phyloP scores from a whole-genome alignment of 2,329 filamentous ascomycete species.

The Knoxdaviesia proteae region DNA sequence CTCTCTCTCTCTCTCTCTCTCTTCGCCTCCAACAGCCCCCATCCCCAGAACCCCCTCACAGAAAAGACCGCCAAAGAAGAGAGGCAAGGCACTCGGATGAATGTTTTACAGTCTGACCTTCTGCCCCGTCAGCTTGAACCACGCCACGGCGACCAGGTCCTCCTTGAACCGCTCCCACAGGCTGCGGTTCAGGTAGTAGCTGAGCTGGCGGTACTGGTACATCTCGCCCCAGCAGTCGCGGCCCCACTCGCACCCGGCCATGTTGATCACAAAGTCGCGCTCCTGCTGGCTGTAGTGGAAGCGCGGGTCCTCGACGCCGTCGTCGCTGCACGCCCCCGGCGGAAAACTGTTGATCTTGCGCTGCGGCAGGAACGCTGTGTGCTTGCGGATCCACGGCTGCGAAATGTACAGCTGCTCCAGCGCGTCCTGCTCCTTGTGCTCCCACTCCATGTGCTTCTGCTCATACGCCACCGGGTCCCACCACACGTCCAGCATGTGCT shows the following conservation, averaged over 20 bases:
- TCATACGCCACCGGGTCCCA: conserved; percentile 97
- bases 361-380: conserved; percentile 76
- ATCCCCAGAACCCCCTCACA: neutral
- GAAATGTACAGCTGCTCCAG: conserved; percentile 78
- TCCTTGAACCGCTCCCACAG: conserved; percentile 61
- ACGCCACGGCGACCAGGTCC: conserved; percentile 37
- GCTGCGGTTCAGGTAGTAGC: conserved; percentile 71
- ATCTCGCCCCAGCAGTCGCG: conserved; percentile 97
- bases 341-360: conserved; percentile 91
- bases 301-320: conserved; percentile 43
- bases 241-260: conserved; percentile 95
- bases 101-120: conserved; percentile 30
- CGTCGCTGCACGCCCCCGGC: conserved; percentile 65
- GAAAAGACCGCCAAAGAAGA: conserved; percentile 3
- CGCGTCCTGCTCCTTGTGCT: conserved; percentile 95
- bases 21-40: neutral
- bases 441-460: conserved; percentile 97
- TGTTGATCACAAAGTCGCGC: conserved; percentile 88
- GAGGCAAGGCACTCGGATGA: conserved; percentile 5
- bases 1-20: neutral
- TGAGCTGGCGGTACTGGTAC: conserved; percentile 83
- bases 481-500: conserved; percentile 84
- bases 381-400: conserved; percentile 81
- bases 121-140: conserved; percentile 42
- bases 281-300: conserved; percentile 77